phyloP scores from a whole-genome alignment of 176 grass and related monocot species.

The Oryza australiensis region DNA sequence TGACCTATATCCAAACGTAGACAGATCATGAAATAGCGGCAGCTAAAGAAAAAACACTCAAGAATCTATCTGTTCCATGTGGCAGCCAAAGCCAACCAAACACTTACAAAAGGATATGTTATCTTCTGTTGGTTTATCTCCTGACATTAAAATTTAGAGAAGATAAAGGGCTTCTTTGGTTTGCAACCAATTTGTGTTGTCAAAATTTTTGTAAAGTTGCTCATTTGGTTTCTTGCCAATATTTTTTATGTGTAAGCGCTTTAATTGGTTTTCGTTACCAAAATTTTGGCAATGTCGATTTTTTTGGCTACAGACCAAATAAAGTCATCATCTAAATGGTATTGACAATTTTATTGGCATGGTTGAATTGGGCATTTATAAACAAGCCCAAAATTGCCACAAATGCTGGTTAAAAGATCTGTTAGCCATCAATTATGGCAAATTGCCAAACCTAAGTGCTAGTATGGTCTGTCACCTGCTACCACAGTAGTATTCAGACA shows the following conservation, averaged over 20 bases:
- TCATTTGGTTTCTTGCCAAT: too few species aligned
- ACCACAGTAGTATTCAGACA: not conserved
- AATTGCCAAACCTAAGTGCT: not conserved
- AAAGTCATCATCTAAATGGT: too few species aligned
- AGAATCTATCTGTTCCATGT: not conserved
- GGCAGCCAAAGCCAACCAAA: not conserved
- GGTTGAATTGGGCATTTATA: too few species aligned
- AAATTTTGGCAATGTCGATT: too few species aligned
- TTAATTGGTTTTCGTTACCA: too few species aligned
- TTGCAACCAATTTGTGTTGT: too few species aligned
- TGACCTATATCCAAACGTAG: constrained; percentile 50
- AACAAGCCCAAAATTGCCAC: not conserved
- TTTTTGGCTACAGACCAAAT: too few species aligned
- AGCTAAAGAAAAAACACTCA: not conserved
- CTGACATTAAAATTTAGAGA: not conserved
- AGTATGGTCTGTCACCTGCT: not conserved
- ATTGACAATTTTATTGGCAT: too few species aligned
- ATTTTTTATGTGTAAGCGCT: too few species aligned
- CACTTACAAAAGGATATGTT: not conserved
- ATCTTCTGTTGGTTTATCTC: not conserved
- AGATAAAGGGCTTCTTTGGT: not conserved
- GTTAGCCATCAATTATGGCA: not conserved
- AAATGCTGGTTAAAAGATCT: not conserved
- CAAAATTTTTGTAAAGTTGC: too few species aligned
- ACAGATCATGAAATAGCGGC: not conserved